Conservation (phyloP, 768 basidiomycete species). For the Pulveroboletus sp. region DNA sequence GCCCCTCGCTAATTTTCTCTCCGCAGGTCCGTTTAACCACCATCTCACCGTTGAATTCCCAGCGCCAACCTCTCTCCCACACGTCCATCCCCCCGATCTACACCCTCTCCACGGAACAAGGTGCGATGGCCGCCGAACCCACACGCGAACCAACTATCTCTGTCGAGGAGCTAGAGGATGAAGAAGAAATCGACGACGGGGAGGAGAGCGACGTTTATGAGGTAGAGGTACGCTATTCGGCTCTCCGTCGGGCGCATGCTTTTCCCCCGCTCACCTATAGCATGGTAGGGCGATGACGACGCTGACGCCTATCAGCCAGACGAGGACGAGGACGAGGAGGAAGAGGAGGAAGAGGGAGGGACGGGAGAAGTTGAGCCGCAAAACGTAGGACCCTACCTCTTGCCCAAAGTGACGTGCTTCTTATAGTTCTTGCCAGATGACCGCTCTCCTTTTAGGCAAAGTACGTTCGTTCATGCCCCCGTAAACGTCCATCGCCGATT, state of each 20-base stretch:
- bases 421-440: slow-evolving; percentile 19
- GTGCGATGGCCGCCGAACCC: slow-evolving; percentile 23
- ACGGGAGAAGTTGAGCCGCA: not conserved
- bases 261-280: not conserved
- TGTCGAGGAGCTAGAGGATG: slow-evolving; percentile 3
- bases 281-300: slow-evolving; percentile 20
- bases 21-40: slow-evolving; percentile 12
- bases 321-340: slow-evolving; percentile 21
- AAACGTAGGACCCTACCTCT: slow-evolving; percentile 12
- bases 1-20: not conserved
- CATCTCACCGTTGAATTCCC: not conserved
- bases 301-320: slow-evolving; percentile 2
- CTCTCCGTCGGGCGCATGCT: not conserved
- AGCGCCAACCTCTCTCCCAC: slow-evolving; percentile 8
- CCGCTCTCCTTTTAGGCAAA: slow-evolving; percentile 20
- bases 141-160: slow-evolving; percentile 6
- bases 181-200: slow-evolving; percentile 11
- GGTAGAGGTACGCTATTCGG: slow-evolving; percentile 14
- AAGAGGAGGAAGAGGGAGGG: slow-evolving; percentile 2
- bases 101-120: not conserved
- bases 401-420: slow-evolving; percentile 1
- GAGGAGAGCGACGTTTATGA: slow-evolving; percentile 32
- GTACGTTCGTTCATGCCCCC: slow-evolving; percentile 5
- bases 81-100: not conserved
- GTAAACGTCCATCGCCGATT: not conserved